Base-by-base conservation (phyloP, 228 moss, liverwort and hornwort genomes). In the Sphagnum magellanicum region DNA sequence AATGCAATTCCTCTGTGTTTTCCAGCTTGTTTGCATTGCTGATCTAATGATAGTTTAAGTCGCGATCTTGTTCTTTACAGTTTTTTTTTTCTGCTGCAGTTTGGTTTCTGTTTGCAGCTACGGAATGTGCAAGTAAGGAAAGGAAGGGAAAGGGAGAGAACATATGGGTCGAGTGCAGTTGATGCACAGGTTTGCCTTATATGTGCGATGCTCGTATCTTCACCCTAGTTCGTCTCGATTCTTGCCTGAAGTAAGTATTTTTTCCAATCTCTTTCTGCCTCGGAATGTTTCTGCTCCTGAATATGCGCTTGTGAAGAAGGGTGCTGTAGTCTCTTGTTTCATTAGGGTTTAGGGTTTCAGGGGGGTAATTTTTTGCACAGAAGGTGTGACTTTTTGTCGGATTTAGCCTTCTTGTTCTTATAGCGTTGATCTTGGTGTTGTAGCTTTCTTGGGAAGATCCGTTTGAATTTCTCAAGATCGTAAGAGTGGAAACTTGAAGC, bases 121-220 rank as follows among this genome's bases (percentile, higher is more conserved):
- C 32, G 32, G 32, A 32, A 68, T 48, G 57, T 68, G 49, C 49
- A 58, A 17, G 53, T 68, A 49, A 68, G 59, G 49, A 12, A 49
- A 49, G 48, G 6, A 10, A 48, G 49, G 49, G 59, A 68, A 49
- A 49, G 48, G 58, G 5, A 16, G 55, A 46, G n/a, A 6, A 47
- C 32, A 32, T 32, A 70, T 63, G 70, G 70, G 62, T 63, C 70
- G 70, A 4, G 50, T 50, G 16, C 70, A 70, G 61, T 50, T 70
- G 8, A 10, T 60, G 15, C 62, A 70, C 10, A 50, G 51, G 61
- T 50, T n/a, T 51, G 61, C 50, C 50, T 63, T 50, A 10, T 70
- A 61, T 9, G 50, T 63, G 5, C 70, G 70, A 8, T 51, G 10
- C 50, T 59, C 50, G 16, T 49, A 4, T 15, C 51, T 13, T 5